A percentile compares a stretch with the other conserved stretches of the same genome.
phyloP scores from a whole-genome alignment of 2,329 filamentous ascomycete genomes.

The Ophiostoma tasmaniense region DNA sequence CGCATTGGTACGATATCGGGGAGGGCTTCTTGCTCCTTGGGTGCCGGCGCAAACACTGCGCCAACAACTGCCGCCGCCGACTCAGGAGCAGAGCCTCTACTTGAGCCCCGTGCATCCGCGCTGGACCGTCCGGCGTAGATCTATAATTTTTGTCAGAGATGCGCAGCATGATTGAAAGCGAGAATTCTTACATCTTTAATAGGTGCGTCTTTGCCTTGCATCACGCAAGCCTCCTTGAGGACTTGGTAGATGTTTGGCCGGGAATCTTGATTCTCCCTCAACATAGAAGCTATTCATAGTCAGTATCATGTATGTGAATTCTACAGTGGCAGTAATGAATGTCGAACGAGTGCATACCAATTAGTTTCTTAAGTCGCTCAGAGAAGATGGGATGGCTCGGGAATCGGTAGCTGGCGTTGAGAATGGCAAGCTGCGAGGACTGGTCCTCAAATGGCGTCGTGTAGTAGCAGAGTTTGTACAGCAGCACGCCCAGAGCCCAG shows the following conservation, averaged over 20 bases:
- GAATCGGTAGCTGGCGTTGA: constrained; percentile 92
- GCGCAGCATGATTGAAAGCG: too few relatives aligned
- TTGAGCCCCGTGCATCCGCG: constrained; percentile 49
- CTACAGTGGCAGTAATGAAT: neutral
- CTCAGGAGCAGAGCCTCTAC: constrained; percentile 44
- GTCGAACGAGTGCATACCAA: constrained; percentile 49
- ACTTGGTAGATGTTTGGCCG: constrained; percentile 94
- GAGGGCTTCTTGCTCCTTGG: constrained; percentile 61
- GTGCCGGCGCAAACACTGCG: constrained; percentile 69
- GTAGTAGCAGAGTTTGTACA: constrained; percentile 99
- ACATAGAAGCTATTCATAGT: constrained; percentile 64
- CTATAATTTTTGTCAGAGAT: constrained; percentile 37
- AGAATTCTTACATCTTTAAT: constrained; percentile 66
- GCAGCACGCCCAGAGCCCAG: constrained; percentile 86
- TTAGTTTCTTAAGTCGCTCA: constrained; percentile 78
- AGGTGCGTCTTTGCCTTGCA: constrained; percentile 79
- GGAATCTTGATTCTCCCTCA: constrained; percentile 68
- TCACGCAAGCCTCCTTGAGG: constrained; percentile 72
- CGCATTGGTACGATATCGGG: constrained; percentile 94
- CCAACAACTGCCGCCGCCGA: constrained; percentile 59
- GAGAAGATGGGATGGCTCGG: constrained; percentile 85
- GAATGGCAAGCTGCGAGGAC: constrained; percentile 80
- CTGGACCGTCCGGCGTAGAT: constrained; percentile 61
- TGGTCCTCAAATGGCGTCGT: constrained; percentile 98
- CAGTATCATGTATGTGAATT: neutral